Evolutionary conservation across 441 rosid species (phyloP), one percentile per base, ranked within the genome.

Genomic region (Jatropha podagrica): DNA sequence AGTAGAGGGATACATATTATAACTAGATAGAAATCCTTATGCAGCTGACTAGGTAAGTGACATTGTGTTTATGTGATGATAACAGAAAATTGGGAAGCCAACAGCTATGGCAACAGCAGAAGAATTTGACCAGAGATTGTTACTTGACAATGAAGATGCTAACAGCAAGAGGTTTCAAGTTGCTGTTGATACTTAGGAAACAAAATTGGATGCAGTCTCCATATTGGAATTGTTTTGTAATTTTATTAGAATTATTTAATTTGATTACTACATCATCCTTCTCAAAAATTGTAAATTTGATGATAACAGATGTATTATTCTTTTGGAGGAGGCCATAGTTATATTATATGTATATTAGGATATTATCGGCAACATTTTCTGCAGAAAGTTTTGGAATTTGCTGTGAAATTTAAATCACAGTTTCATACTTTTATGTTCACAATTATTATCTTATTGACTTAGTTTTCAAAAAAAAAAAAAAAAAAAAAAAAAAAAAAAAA

Each of bases 91-190:
- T 63, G 63, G 61, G 68, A 68, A 27, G 52, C 20, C 70, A 56
- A 77, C 74, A 15, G 4, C 55, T 2, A 68, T 40, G 40, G n/a
- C 69, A 55, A 77, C 74, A 13, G 4, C 64, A 5, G 76, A 79
- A 63, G 79, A 78, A 13, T 71, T 79, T 42, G 81, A 76, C 20
- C 44, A 60, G 46, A 76, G 74, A 63, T 78, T 62, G 60, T 69
- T 69, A 5, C 74, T 74, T 10, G 83, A 77, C 27, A 59, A 54
- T 23, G 82, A 84, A 42, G 86, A 65, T 62, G 48, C 18, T 61
- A 77, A 64, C 69, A 32, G 74, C 60, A 74, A 81, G 52, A 71
- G 73, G 72, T 59, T 72, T 72, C 76, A 74, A 60, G 73, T 72
- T 48, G 59, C 23, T 26, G 75, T 61, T 4, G 68, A 72, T 42